Base-by-base conservation (phyloP, 1,139 yeast genomes). In the Sugiyamaella neomexicana region DNA sequence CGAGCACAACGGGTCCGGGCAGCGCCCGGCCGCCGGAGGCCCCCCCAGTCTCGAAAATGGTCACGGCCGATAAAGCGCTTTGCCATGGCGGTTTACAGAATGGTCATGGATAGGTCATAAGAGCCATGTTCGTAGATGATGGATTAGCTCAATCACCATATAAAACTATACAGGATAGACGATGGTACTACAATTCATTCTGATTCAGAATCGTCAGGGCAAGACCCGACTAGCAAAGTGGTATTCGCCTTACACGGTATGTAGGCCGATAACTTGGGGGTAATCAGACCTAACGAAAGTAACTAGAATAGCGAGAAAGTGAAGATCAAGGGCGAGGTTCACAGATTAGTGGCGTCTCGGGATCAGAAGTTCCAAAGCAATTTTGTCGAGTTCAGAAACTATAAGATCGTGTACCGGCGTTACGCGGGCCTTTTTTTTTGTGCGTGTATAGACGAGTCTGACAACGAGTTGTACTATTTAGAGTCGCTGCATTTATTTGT, bases 371-470 rank as follows among this genome's bases (percentile, higher is more conserved):
- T 83, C 64, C 96, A 89, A 56, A 63, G 70, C 43, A 72, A 71
- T 53, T 71, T 73, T 51, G 74, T 71, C 34, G 72, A 74, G 70
- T 88, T 85, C 65, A 85, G 86, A 42, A 70, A 76, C 55, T 73
- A 80, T 60, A 88, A 88, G 67, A 75, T 93, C 55, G 91, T 93
- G 1, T 93, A 93, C 68, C 77, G 96, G 61, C 75, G 97, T 58
- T 93, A 91, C 67, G 97, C 97, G 1, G 99, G 99, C 7, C 73
- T 93, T 15, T 91, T 85, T 70, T 90, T 93, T 67, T 82, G 91
- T 27, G 80, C 87, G 55, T 86, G 95, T 53, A 82, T 90, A 10
- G 96, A 87, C 61, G 71, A 80, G 34, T 73, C 74, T 12, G 97
- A 90, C 66, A 85, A 85, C 65, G 97, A 91, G 67, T 77, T 93